Evolutionary conservation across 192 early-diverging fungal species (phyloP).

Genomic region (Neocallimastix lanati): DNA sequence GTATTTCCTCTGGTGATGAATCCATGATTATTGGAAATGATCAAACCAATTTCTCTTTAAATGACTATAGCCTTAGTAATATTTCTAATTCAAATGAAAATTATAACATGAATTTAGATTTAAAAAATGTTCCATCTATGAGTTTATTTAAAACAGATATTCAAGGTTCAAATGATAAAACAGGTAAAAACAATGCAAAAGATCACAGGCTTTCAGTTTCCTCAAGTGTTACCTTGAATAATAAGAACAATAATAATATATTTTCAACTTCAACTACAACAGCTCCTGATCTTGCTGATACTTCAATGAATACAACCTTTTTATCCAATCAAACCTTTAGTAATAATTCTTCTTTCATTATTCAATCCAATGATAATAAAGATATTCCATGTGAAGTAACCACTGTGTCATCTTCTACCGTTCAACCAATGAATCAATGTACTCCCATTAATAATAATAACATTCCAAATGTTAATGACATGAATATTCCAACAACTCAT

Average conservation of each 20-base stretch:
- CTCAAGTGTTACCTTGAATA: background rate
- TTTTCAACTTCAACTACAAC: background rate
- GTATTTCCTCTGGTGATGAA: background rate
- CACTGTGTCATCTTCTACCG: background rate
- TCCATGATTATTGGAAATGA: background rate
- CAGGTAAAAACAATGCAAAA: background rate
- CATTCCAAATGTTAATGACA: background rate
- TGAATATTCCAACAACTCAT: background rate
- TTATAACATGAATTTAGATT: background rate
- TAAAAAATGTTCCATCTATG: background rate
- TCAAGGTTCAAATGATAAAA: background rate
- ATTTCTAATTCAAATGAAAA: background rate
- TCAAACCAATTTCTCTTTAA: background rate
- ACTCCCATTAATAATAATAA: background rate
- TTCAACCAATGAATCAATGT: background rate
- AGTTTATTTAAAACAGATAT: background rate
- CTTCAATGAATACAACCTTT: background rate
- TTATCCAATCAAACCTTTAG: background rate
- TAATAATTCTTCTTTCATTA: background rate
- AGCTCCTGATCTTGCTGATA: background rate
- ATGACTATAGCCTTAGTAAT: background rate
- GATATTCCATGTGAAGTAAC: background rate
- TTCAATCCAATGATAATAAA: background rate
- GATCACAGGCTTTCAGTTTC: background rate
- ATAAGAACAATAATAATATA: background rate